phyloP scores from a whole-genome alignment of 2,329 filamentous ascomycete genomes.

The Fonsecaea multimorphosa region DNA sequence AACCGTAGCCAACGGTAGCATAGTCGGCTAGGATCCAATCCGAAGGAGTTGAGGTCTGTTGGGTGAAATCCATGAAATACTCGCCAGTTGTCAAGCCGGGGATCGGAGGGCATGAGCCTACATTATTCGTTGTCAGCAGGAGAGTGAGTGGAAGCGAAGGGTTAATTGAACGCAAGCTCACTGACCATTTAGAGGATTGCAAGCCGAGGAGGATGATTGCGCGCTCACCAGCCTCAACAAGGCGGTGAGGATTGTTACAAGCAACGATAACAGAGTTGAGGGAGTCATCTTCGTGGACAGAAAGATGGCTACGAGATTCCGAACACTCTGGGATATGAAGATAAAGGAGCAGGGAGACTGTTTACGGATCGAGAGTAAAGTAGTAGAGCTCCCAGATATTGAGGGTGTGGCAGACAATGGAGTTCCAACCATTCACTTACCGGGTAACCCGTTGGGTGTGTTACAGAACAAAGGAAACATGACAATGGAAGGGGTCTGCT shows the following conservation, averaged over 20 bases:
- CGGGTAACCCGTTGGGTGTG: neutral
- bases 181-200: slow-evolving; percentile 33
- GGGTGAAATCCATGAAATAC: slow-evolving; percentile 80
- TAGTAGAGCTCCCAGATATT: neutral
- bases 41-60: slow-evolving; percentile 64
- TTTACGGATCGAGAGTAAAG: slow-evolving; percentile 6
- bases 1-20: slow-evolving; percentile 73
- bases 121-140: slow-evolving; percentile 13
- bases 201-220: slow-evolving; percentile 17
- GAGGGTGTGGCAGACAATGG: slow-evolving; percentile 24
- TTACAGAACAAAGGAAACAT: slow-evolving; percentile 14
- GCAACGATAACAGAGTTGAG: slow-evolving; percentile 12
- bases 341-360: neutral
- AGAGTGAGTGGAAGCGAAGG: neutral
- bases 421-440: slow-evolving; percentile 14
- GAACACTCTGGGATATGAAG: neutral
- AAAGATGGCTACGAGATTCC: slow-evolving; percentile 2
- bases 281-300: slow-evolving; percentile 14
- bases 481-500: slow-evolving; percentile 23
- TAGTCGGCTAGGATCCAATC: slow-evolving; percentile 74
- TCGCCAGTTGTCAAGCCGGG: slow-evolving; percentile 76
- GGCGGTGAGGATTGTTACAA: slow-evolving; percentile 6
- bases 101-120: slow-evolving; percentile 68
- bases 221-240: slow-evolving; percentile 18
- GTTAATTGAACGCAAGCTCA: neutral